Base-by-base conservation (phyloP, 805 yeast genomes). In the Hanseniaspora thailandica region DNA sequence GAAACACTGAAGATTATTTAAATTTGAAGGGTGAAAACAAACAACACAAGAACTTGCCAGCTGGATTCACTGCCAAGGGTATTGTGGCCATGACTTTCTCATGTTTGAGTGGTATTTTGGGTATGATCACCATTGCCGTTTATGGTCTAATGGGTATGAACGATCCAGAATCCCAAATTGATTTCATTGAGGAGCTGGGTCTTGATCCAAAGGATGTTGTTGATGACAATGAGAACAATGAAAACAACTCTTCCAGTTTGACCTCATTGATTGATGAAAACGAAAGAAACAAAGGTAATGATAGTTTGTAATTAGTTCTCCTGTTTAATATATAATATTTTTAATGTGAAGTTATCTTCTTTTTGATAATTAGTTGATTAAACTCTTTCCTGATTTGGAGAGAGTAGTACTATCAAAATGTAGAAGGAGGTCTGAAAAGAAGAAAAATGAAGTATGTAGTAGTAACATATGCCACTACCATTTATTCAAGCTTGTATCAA, bases 41-140 rank as follows among this genome's bases (percentile, higher is more conserved):
- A 38, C 97, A 89, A 71, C 71, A 59, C 33, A 71, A 72, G 58
- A 60, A 69, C 40, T 76, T 93, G 62, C 97, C 97, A 45, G 65
- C 74, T 44, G 97, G 97, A 19, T 93, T 93, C 78, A 90, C 97
- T 48, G 86, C 95, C 55, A 81, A 84, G 65, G 98, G 98, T 73
- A 82, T 84, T 66, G 95, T 90, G 52, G 97, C 97, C 12, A 72
- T 93, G 68, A 90, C 84, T 19, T 90, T 93, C 75, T 86, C 96
- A 6, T 78, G 86, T 74, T 63, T 90, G 60, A 78, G 95, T 47
- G 98, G 93, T 63, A 65, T 86, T 57, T 69, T 86, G 19, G 98
- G 98, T 68, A 71, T 89, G 69, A 72, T 71, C 54, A 76, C 82
- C 59, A 86, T 93, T 63, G 76, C 84, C 47, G 62, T 81, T 67